Base-by-base conservation (phyloP, 805 yeast genomes). In the Ogataea neopini region DNA sequence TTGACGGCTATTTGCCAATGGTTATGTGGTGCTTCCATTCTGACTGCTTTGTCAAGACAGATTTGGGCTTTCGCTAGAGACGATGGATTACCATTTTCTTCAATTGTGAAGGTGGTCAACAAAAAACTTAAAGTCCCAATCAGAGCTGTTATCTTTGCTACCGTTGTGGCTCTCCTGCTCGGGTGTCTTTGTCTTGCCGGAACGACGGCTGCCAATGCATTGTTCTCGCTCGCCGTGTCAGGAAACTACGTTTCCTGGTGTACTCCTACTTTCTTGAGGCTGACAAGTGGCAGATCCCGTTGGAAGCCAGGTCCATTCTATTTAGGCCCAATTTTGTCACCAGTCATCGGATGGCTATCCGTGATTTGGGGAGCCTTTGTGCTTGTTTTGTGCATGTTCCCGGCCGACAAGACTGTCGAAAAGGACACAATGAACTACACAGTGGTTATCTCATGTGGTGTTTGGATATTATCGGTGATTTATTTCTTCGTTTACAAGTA, bases 51-150 rank as follows among this genome's bases (percentile, higher is more conserved):
- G 10, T 81, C 87, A 2, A 75, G 89, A 64, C 88, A 83, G 63
- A 73, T 82, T 40, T 84, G 85, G 80, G 88, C 89, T 1, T 81
- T 84, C 62, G 81, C 87, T 30, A 76, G 91, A 67, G 91, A 84
- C 63, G 81, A 83, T 57, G 89, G 89, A 9, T 72, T 84, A 47
- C 90, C 91, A 7, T 68, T 82, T 48, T 73, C 83, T 10, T 64
- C 71, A 36, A 71, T 69, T 59, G 72, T 84, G 50, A 79, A 81
- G 53, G 75, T 69, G 36, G 86, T 86, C 38, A 71, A 84, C 57
- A 71, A 76, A 42, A 74, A 64, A 49, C 65, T 77, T 26, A 70
- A 75, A 8, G 85, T 81, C 19, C 92, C 92, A 9, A 63, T 82
- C 17, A 73, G 82, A 54, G 89, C 91, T 1, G 76, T 83, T 34